Evolutionary conservation across 768 basidiomycete genomes (phyloP), one percentile per base, ranked within the genome.

Genomic region (Kwoniella europaea): DNA sequence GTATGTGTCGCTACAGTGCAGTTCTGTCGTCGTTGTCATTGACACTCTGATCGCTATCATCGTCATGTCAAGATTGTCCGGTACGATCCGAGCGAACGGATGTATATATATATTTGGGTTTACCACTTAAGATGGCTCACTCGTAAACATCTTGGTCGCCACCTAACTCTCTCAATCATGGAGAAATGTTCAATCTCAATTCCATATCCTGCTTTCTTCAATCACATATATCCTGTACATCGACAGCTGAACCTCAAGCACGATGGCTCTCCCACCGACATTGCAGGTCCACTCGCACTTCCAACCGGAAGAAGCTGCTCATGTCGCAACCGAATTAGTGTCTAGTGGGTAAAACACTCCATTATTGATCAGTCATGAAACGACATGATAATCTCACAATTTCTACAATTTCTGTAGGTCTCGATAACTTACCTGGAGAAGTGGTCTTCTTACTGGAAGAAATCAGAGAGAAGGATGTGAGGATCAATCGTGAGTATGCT

Each of bases 361-460:
- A 10, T n/a, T 3, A n/a, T 24, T 24, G 60, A 42, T 18, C 13
- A 42, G 18, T n/a, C 5, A 42, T 62, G 41, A 42, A 46, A 9
- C 22, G 6, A 16, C 41, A 10, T 18, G 20, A 27, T 41, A 13
- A 29, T 27, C 13, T 27, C 35, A n/a, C 15, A 12, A 46, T 46
- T 3, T 5, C 44, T 12, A 46, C 44, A 46, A 13, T 13, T 3
- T 12, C 10, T 46, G 44, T 22, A 83, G 81, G 74, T 52, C 71
- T 83, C 15, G 82, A 83, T 58, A 82, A 82, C 61, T 71, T 83
- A 13, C 71, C 76, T 44, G 77, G 74, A 60, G 82, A 83, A 56
- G 77, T 82, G 29, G 68, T 59, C 1, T 81, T 82, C 61, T 55
- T 83, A 41, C 67, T 81, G 5, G 78, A 82, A 53, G 82, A 83